A percentile compares a stretch with the other conserved stretches of the same genome.
Evolutionary conservation across 352 stramenopile genomes (phyloP).

Genomic region (Blastocystis sp.): DNA sequence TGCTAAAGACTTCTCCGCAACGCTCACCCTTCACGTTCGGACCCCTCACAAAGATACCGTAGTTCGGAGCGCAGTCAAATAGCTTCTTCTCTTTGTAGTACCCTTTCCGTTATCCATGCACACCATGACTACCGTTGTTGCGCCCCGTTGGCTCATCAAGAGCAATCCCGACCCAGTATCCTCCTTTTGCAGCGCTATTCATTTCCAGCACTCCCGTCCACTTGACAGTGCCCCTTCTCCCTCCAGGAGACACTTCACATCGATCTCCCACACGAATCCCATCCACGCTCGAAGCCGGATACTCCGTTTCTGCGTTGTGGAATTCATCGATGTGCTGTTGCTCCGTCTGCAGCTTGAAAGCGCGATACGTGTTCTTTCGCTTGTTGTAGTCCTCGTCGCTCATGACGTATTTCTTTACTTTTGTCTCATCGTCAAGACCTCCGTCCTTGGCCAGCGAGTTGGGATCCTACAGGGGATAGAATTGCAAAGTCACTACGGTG

Average conservation of each 20-base stretch:
- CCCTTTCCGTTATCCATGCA: not conserved
- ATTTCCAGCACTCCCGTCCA: constrained; percentile 88
- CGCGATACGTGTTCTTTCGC: constrained; percentile 93
- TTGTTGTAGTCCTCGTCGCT: constrained; percentile 97
- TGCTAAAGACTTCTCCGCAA: too few species aligned
- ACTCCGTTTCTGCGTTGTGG: constrained; percentile 75
- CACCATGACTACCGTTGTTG: constrained; percentile 82
- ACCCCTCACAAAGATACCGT: constrained; percentile 90
- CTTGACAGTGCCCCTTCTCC: constrained; percentile 87
- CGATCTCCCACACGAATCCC: constrained; percentile 87
- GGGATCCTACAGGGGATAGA: constrained; percentile 81
- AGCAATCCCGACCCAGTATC: constrained; percentile 88
- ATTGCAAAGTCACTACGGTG: not conserved
- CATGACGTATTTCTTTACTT: constrained; percentile 97
- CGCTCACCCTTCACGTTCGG: constrained; percentile 87
- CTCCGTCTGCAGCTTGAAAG: constrained; percentile 84
- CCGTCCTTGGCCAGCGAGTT: constrained; percentile 91
- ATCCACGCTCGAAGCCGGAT: constrained; percentile 77
- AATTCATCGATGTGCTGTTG: constrained; percentile 38
- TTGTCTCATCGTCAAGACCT: constrained; percentile 91
- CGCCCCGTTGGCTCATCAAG: constrained; percentile 95
- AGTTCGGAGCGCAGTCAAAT: constrained; percentile 89
- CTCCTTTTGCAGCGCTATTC: constrained; percentile 73
- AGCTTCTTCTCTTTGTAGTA: constrained; percentile 86
- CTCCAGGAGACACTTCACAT: constrained; percentile 94